Conservation (phyloP, 2,329 filamentous ascomycete species). For the Celoporthe dispersa region DNA sequence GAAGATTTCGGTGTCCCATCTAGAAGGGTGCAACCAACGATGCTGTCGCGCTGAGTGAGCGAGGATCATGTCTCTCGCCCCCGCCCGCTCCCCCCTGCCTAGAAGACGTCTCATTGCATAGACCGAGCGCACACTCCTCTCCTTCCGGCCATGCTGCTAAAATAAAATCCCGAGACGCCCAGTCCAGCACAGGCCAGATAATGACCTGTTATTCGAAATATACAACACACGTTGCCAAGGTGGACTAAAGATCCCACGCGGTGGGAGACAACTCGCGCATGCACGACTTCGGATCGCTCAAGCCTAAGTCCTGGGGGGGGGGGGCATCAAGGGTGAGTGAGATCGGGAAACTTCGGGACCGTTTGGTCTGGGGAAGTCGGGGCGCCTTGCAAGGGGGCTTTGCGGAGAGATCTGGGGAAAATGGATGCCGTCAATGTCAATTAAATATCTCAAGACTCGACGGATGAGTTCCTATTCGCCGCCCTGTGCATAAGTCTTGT, state of each 20-base stretch:
- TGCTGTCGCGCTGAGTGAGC: not conserved
- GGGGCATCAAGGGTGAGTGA: slow-evolving; percentile 5
- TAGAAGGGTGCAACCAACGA: not conserved
- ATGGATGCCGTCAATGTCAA: slow-evolving; percentile 26
- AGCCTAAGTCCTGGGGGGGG: not conserved
- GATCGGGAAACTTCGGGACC: slow-evolving; percentile 27
- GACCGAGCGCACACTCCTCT: not conserved
- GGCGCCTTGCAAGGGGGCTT: slow-evolving; percentile 23
- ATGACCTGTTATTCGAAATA: not conserved
- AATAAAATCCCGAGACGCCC: not conserved
- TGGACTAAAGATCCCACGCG: not conserved
- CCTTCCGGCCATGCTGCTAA: not conserved
- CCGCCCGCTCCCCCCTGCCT: too few relatives aligned
- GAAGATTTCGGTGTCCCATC: not conserved
- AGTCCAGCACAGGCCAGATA: not conserved
- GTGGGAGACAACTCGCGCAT: not conserved
- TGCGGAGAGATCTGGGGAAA: slow-evolving; percentile 31
- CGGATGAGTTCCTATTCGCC: slow-evolving; percentile 16
- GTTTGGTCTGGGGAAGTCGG: slow-evolving; percentile 26
- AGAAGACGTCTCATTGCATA: not conserved
- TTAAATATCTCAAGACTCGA: slow-evolving; percentile 9
- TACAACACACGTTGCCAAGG: not conserved
- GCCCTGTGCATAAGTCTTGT: not conserved
- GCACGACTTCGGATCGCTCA: slow-evolving; percentile 12
- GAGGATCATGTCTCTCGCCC: not conserved